Percentiles rank a stretch among this genome's conserved stretches.
Conservation (phyloP, 1,139 yeast genomes). For the Blastobotrys petasosporus region DNA sequence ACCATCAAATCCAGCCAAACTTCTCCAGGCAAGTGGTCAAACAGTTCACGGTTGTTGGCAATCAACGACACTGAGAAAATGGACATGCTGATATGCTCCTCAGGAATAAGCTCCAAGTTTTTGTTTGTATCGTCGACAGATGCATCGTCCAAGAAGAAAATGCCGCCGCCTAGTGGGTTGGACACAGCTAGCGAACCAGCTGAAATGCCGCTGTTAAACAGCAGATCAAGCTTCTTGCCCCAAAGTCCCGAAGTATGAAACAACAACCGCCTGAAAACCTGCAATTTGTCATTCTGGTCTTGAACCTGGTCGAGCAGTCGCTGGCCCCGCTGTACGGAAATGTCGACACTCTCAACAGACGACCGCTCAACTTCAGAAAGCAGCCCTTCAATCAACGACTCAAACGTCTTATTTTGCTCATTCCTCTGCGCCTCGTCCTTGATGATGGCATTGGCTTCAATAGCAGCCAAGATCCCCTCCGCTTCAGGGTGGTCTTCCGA, state of each 20-base stretch:
- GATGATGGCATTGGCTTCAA: slow-evolving; percentile 15
- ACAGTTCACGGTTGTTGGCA: slow-evolving; percentile 12
- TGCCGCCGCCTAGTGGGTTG: slow-evolving; percentile 15
- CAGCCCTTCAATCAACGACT: slow-evolving; percentile 17
- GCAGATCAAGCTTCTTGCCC: slow-evolving; percentile 9
- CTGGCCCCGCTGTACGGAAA: slow-evolving; percentile 18
- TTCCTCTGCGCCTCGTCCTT: slow-evolving; percentile 3
- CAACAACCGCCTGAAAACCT: slow-evolving; percentile 13
- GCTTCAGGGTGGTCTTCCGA: slow-evolving; percentile 16
- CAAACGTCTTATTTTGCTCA: slow-evolving; percentile 13
- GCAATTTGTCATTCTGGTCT: slow-evolving; percentile 13
- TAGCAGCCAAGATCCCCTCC: slow-evolving; percentile 15
- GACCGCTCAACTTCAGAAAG: slow-evolving; percentile 17
- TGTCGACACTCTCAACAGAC: slow-evolving; percentile 15
- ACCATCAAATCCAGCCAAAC: slow-evolving; percentile 15
- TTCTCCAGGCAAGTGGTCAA: slow-evolving; percentile 11
- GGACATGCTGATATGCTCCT: slow-evolving; percentile 14
- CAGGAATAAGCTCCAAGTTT: slow-evolving; percentile 15
- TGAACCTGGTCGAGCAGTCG: slow-evolving; percentile 14
- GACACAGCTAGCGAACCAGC: slow-evolving; percentile 15
- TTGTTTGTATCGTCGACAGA: slow-evolving; percentile 8
- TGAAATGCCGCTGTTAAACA: slow-evolving; percentile 11
- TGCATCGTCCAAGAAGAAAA: slow-evolving; percentile 11
- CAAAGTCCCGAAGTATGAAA: slow-evolving; percentile 14
- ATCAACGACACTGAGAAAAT: slow-evolving; percentile 14